Base-by-base conservation (phyloP, 371 early-diverging fungal species). In the Lichtheimia corymbifera region DNA sequence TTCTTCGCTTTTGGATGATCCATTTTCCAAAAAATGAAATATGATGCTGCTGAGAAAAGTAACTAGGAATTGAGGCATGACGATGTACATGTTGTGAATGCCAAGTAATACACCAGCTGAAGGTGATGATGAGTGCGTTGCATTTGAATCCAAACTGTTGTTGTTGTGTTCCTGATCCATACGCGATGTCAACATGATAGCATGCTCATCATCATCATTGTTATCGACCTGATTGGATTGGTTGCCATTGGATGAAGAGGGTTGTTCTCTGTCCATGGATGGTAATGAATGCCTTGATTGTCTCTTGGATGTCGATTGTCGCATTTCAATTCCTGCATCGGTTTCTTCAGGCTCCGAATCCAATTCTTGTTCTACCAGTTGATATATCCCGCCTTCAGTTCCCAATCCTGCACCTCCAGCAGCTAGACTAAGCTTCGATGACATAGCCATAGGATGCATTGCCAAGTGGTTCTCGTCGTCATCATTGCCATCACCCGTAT, bases 11-110 rank as follows among this genome's bases (percentile, higher is more conserved):
- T 55, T 53, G 12, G 41, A 25, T 12, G 52, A 50, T 15, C 30
- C 53, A 11, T 72, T 74, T 35, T 88, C 89, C 22, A 88, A 62
- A 11, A 84, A 66, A 3, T 87, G 82, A 77, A 93, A 96, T 20
- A 97, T 66, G 27, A 94, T 61, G 57, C 89, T 88, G 64, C 83
- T 86, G 53, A 86, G 68, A 62, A 91, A 87, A 2, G 88, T 90
- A 43, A 88, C 89, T 2, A 95, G 67, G 59, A 97, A 92, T 66
- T 97, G 98, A 4, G 98, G 98, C 5, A 95, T 58, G 3, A 95
- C 95, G 60, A 97, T 89, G 62, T 92, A 96, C 72, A 95, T 88
- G 71, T 97, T 97, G 69, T 96, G 96, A 51, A 97, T 95, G 0
- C 97, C 98, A 13, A 97, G 74, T 3, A 95, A 72, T 3, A 91